Base-by-base conservation (phyloP, 352 stramenopile species). In the Phytophthora macrochlamydospora region DNA sequence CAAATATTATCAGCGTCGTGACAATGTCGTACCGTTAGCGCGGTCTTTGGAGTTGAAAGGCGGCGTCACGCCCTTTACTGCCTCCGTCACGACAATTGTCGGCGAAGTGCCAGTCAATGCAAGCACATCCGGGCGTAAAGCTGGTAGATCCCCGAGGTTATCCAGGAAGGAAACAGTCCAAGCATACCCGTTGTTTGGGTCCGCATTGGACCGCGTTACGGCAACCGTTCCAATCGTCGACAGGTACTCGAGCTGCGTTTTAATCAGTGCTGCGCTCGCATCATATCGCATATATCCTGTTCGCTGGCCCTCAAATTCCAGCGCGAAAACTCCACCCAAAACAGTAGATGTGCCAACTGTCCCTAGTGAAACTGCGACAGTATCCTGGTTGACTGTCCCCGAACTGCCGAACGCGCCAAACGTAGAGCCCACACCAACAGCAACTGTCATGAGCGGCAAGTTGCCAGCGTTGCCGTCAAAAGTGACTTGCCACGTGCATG, bases 151-250 rank as follows among this genome's bases (percentile, higher is more conserved):
- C 3, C 93, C 95, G 11, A 98, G 76, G 48, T 98, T 91, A 32
- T 87, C 91, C 13, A 95, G 52, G 68, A 99, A 99, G 12, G 91
- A 96, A 18, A 99, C 71, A 6, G 81, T 90, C 96, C 96, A 99
- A 0, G 79, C 76, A 57, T 96, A 98, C 3, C 96, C 96, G 12
- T 89, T 86, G 69, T 98, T 98, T 12, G 93, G 81, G 54, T 99
- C 93, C 7, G 82, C 76, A 37, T 83, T 90, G 14, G 87, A 92
- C 33, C 95, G 83, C 31, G 76, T 83, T 2, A 99, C 93, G 13
- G 73, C 64, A 9, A 99, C 93, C 13, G 75, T 87, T 35, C 92
- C 92, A 46, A 98, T 88, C 6, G 91, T 98, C 5, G 74, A 85
- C 2, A 99, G 81, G 3, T 78, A 74, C 64, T 99, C 91, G 12